Conservation (phyloP, 2,329 filamentous ascomycete species). For the Rhinocladiella mackenziei region DNA sequence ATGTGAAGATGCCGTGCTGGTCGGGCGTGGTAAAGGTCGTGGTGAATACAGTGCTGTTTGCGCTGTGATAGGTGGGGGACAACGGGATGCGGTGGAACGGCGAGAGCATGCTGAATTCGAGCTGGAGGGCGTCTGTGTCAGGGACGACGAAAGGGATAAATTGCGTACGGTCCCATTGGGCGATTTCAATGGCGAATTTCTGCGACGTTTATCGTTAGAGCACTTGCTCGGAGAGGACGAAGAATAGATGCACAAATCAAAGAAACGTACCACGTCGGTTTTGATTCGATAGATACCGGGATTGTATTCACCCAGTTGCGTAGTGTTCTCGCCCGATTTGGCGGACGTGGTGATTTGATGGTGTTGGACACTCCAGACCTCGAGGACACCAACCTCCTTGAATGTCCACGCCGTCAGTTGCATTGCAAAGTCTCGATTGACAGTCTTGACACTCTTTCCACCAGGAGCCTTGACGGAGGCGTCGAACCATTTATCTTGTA, state of each 20-base stretch:
- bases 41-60: constrained; percentile 68
- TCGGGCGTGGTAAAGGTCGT: constrained; percentile 79
- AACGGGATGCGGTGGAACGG: constrained; percentile 89
- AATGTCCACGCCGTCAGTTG: constrained; percentile 92
- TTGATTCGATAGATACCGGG: constrained; percentile 91
- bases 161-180: constrained; percentile 72
- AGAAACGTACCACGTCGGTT: constrained; percentile 79
- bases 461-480: constrained; percentile 63
- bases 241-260: not conserved
- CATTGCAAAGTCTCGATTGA: constrained; percentile 81
- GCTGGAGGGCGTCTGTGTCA: constrained; percentile 70
- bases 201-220: constrained; percentile 41
- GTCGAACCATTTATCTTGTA: constrained; percentile 85
- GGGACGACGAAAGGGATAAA: constrained; percentile 72
- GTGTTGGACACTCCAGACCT: constrained; percentile 79
- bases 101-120: constrained; percentile 98
- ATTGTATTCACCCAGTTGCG: constrained; percentile 54
- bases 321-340: constrained; percentile 49
- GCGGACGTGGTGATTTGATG: constrained; percentile 51
- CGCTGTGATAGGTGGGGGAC: constrained; percentile 52
- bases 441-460: constrained; percentile 59
- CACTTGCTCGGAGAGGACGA: too few relatives aligned
- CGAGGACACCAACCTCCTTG: constrained; percentile 85
- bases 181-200: constrained; percentile 84
- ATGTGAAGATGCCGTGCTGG: constrained; percentile 99